Percentiles rank a stretch among this genome's conserved stretches.
phyloP scores from a whole-genome alignment of 805 yeast genomes.

The Barnettozyma pratensis region DNA sequence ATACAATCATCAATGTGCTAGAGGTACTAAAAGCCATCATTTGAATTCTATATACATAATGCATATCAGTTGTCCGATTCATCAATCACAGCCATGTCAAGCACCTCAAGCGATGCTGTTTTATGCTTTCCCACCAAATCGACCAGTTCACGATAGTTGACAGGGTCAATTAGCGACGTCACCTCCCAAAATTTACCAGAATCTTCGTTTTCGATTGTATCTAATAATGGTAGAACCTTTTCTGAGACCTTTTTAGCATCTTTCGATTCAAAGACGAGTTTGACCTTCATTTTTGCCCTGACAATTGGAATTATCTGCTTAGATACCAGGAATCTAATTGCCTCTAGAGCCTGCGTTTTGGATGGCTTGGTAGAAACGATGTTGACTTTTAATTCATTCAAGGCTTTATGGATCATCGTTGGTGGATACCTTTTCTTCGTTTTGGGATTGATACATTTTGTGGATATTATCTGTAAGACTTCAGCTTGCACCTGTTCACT shows the following conservation, averaged over 20 bases:
- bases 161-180: slow-evolving; percentile 79
- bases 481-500: slow-evolving; percentile 72
- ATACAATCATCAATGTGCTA: slow-evolving; percentile 4
- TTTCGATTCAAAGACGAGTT: slow-evolving; percentile 51
- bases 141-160: slow-evolving; percentile 66
- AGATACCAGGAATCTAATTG: slow-evolving; percentile 69
- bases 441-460: slow-evolving; percentile 88
- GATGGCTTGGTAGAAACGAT: slow-evolving; percentile 69
- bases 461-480: slow-evolving; percentile 73
- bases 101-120: slow-evolving; percentile 71
- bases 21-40: neutral
- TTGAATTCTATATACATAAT: neutral
- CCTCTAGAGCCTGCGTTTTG: slow-evolving; percentile 87
- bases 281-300: slow-evolving; percentile 88
- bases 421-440: slow-evolving; percentile 92
- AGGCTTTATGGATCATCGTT: slow-evolving; percentile 84
- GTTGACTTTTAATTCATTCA: slow-evolving; percentile 74
- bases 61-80: slow-evolving; percentile 36
- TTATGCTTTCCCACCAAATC: slow-evolving; percentile 46
- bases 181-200: slow-evolving; percentile 46
- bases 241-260: slow-evolving; percentile 43
- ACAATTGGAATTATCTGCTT: slow-evolving; percentile 89
- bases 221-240: slow-evolving; percentile 37
- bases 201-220: slow-evolving; percentile 38
- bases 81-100: slow-evolving; percentile 84